Conservation (phyloP, 805 yeast genomes). For the Wickerhamiella kurtzmanii region DNA sequence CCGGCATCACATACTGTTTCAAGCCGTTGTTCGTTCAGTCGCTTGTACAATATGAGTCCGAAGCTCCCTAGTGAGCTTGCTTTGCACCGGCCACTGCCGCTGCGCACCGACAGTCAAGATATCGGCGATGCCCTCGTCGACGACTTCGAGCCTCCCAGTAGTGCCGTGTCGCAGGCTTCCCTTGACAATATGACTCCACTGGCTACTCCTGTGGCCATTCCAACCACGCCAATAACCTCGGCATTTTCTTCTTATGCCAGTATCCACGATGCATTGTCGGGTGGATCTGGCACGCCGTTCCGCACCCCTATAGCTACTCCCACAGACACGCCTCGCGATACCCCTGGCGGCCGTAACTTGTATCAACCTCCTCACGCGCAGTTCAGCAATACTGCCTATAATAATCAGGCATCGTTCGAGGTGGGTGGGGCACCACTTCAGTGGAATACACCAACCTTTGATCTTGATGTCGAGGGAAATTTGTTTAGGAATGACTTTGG, state of each 20-base stretch:
- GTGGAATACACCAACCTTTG: neutral
- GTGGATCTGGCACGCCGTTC: neutral
- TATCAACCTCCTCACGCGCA: neutral
- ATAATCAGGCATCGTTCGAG: neutral
- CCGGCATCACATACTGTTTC: no score
- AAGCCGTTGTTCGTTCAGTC: no score
- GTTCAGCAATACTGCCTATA: neutral
- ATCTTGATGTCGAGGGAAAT: neutral
- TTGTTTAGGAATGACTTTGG: neutral
- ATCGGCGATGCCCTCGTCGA: neutral
- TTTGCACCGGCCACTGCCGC: neutral
- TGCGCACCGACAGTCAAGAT: neutral
- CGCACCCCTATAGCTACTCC: constrained; percentile 1
- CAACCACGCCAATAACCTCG: neutral
- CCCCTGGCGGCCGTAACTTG: neutral
- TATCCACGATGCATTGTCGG: neutral
- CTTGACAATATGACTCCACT: neutral
- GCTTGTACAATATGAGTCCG: neutral
- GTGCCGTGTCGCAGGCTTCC: neutral
- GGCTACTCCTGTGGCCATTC: neutral
- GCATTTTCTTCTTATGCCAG: neutral
- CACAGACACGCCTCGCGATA: constrained; percentile 1
- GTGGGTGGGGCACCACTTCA: neutral
- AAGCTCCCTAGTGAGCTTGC: neutral
- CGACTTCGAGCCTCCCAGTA: neutral